Conservation (phyloP, 1,139 yeast genomes). For the Kodamaea ohmeri region DNA sequence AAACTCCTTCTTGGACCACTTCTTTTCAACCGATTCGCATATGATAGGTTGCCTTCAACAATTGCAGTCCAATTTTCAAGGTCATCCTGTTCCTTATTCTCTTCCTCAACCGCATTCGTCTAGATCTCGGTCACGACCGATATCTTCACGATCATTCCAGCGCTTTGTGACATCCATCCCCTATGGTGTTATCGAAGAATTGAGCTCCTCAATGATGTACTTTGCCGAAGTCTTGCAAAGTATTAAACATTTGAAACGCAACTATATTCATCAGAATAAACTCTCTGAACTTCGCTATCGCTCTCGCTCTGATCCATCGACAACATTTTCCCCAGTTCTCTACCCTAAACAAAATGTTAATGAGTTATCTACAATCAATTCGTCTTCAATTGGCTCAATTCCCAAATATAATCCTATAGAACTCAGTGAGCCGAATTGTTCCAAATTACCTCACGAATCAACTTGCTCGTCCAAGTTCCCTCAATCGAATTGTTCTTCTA, state of each 20-base stretch:
- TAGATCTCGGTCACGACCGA: not conserved
- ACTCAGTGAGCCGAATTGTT: too few species aligned
- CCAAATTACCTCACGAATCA: too few species aligned
- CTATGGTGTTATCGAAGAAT: conserved; percentile 4
- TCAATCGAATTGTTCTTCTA: too few species aligned
- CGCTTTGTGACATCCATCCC: conserved; percentile 4
- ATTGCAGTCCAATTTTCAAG: not conserved
- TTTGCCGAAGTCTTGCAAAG: conserved; percentile 6
- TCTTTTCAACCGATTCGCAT: not conserved
- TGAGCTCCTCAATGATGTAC: conserved; percentile 4
- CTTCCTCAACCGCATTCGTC: not conserved
- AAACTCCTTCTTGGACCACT: not conserved
- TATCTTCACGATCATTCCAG: not conserved
- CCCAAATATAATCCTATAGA: not conserved
- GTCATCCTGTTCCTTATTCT: not conserved
- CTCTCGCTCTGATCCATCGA: conserved; percentile 4
- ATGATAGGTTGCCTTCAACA: not conserved
- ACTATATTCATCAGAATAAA: conserved; percentile 2
- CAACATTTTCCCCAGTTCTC: conserved; percentile 3
- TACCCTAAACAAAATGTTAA: not conserved
- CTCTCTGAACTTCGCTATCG: not conserved
- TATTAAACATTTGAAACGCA: conserved; percentile 7
- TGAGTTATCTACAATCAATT: not conserved
- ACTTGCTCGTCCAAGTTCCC: too few species aligned
- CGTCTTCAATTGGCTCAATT: not conserved